These are phyloP conservation scores for Silene vulgaris DNA, from an alignment of 179 eudicot genomes.

Conservation along the genomic window DNA sequence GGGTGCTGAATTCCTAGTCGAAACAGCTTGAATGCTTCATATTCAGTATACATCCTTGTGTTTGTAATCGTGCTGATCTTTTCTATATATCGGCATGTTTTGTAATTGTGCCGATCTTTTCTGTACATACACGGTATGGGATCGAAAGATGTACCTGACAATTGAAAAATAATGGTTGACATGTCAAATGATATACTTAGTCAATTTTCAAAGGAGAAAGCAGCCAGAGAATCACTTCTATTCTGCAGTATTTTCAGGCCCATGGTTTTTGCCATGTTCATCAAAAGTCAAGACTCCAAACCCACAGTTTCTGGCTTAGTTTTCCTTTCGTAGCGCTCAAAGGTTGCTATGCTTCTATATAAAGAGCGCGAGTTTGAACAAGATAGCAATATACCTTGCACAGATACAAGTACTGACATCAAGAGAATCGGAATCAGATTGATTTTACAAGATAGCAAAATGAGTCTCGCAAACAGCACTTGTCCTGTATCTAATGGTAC, in stretches of 20 bases:
- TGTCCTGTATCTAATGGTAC: slow-evolving; percentile 27
- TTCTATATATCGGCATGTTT: too few species aligned
- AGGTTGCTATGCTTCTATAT: slow-evolving; percentile 17
- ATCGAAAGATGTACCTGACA: neutral
- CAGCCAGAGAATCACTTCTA: neutral
- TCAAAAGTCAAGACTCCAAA: slow-evolving; percentile 3
- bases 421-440: neutral
- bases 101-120: neutral
- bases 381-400: neutral
- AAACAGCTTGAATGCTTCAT: too few species aligned
- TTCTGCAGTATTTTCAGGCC: slow-evolving; percentile 10
- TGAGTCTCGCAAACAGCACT: slow-evolving; percentile 23
- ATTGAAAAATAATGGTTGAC: slow-evolving; percentile 3
- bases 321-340: slow-evolving; percentile 6
- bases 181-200: slow-evolving; percentile 4
- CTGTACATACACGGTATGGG: neutral
- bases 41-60: neutral
- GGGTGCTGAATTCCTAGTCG: too few species aligned
- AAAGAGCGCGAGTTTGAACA: neutral
- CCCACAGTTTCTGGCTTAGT: slow-evolving; percentile 12
- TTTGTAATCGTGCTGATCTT: neutral
- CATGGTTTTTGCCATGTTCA: slow-evolving; percentile 20
- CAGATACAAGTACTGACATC: neutral
- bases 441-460: neutral
- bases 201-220: slow-evolving; percentile 14